Conservation (phyloP, 139 green algal species). For the Closterium sp. region DNA sequence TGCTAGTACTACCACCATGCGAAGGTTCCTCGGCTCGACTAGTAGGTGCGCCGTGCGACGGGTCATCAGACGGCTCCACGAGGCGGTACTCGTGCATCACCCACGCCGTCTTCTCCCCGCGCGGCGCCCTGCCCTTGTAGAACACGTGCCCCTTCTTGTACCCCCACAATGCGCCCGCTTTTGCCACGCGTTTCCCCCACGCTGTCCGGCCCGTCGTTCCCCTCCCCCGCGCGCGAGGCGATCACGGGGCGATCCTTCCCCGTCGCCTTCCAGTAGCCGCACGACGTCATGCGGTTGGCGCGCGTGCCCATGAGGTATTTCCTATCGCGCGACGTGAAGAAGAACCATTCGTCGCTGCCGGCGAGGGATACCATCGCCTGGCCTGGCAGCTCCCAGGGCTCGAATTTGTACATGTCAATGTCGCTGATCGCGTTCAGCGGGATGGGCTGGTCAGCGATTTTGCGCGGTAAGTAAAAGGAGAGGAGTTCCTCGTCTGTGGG, state of each 20-base stretch:
- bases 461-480: background rate
- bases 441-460: background rate
- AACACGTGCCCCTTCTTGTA: background rate
- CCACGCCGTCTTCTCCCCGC: background rate
- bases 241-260: background rate
- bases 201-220: background rate
- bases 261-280: conserved; percentile 12
- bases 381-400: conserved; percentile 1
- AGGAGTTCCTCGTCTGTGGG: conserved; percentile 3
- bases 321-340: background rate
- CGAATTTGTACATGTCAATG: conserved; percentile 8
- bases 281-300: background rate
- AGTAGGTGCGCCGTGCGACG: too few species aligned
- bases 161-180: background rate
- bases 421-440: background rate
- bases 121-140: background rate
- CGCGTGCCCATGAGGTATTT: background rate
- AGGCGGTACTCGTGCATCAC: conserved; percentile 18
- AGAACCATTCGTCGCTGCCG: background rate
- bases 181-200: background rate
- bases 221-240: background rate
- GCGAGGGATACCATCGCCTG: background rate
- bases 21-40: background rate
- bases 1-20: background rate
- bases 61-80: background rate